Conservation (phyloP, 2,329 filamentous ascomycete genomes). For the Dothideomycetes sp. region DNA sequence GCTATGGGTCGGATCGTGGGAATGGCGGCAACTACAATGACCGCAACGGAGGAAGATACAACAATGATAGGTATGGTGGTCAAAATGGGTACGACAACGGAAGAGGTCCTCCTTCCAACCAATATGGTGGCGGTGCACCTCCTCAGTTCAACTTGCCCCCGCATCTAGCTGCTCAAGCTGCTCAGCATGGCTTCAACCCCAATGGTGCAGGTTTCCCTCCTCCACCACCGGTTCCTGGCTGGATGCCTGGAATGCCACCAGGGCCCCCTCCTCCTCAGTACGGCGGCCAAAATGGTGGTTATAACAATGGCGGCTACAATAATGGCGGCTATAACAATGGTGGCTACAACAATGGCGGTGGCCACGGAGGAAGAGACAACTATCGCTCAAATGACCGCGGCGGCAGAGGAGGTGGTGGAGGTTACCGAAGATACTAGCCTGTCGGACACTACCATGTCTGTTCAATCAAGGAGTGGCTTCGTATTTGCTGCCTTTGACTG, state of each 20-base stretch:
- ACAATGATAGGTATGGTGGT: conserved; percentile 1
- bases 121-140: conserved; percentile 8
- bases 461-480: too few relatives aligned
- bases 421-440: conserved; percentile 6
- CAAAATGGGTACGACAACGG: conserved; percentile 6
- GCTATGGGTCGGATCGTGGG: conserved; percentile 8
- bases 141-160: conserved; percentile 20
- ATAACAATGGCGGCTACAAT: conserved; percentile 8
- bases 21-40: conserved; percentile 9
- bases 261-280: conserved; percentile 13
- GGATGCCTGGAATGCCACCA: conserved; percentile 15
- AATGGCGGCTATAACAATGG: conserved; percentile 10
- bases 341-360: conserved; percentile 9
- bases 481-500: too few relatives aligned
- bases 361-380: conserved; percentile 8
- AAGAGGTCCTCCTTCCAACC: neutral
- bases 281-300: conserved; percentile 17
- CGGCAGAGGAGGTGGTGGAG: conserved; percentile 3
- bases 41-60: conserved; percentile 7
- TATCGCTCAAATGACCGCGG: conserved; percentile 9
- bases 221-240: conserved; percentile 11
- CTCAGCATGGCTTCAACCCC: conserved; percentile 19
- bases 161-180: conserved; percentile 22
- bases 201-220: conserved; percentile 12
- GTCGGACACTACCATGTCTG: too few relatives aligned